phyloP scores from a whole-genome alignment of 257 asterid species.

The Solanum virginianum region DNA sequence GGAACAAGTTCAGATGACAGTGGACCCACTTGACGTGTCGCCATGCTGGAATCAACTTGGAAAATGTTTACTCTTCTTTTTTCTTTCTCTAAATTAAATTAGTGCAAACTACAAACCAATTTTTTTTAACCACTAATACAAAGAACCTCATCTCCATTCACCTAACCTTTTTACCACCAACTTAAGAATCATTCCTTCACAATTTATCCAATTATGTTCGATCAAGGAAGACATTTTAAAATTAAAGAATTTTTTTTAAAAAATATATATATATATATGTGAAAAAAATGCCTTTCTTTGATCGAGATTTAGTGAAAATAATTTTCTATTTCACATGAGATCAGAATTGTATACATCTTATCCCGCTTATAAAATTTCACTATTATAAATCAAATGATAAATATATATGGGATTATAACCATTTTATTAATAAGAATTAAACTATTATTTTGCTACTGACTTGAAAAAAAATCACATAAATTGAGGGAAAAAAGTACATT shows the following conservation, averaged over 20 bases:
- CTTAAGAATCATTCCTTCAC: too few species aligned
- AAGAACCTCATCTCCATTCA: neutral
- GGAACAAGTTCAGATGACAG: neutral
- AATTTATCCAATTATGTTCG: too few species aligned
- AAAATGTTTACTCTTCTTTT: neutral
- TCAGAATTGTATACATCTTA: neutral
- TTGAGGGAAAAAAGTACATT: neutral
- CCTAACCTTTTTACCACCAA: neutral
- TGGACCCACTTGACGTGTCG: neutral
- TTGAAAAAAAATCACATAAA: neutral
- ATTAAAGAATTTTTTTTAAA: too few species aligned
- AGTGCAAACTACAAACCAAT: neutral
- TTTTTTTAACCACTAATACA: neutral
- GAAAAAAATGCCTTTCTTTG: too few species aligned
- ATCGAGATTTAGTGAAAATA: neutral
- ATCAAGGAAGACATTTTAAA: too few species aligned
- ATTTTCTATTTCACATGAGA: accelerated
- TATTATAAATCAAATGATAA: neutral
- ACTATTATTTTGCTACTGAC: neutral
- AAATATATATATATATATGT: too few species aligned
- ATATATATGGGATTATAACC: neutral
- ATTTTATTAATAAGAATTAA: neutral
- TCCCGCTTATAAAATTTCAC: neutral
- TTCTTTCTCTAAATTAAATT: neutral
- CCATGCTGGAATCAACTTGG: neutral